Conservation (phyloP, 139 green algal genomes). For the Volvox reticuliferus region DNA sequence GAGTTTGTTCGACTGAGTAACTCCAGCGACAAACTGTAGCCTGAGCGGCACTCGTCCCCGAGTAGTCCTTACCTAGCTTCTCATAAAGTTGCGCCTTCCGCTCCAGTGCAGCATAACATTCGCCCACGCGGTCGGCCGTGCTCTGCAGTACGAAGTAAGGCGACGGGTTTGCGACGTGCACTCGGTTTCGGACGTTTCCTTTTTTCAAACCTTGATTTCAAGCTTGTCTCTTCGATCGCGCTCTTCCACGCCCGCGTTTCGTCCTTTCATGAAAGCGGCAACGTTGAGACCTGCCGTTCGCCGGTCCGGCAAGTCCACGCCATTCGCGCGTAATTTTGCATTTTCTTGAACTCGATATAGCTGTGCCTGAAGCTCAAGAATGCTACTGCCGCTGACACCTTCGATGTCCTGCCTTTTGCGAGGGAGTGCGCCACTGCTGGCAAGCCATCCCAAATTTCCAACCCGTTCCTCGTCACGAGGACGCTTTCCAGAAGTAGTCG, state of each 20-base stretch:
- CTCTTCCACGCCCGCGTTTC: constrained; percentile 80
- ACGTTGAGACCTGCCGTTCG: constrained; percentile 35
- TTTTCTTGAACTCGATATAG: constrained; percentile 65
- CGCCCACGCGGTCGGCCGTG: constrained; percentile 35
- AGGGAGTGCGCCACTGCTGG: constrained; percentile 73
- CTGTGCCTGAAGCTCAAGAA: constrained; percentile 85
- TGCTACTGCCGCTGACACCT: constrained; percentile 71
- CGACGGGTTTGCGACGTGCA: neutral
- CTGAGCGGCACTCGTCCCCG: neutral
- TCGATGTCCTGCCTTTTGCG: constrained; percentile 80
- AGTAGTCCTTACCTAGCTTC: constrained; percentile 58
- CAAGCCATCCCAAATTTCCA: constrained; percentile 81
- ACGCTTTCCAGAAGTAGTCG: neutral
- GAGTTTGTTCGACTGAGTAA: no score
- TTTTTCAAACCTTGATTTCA: constrained; percentile 68
- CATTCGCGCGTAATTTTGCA: neutral
- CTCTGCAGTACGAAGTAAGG: neutral
- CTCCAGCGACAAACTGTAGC: no score
- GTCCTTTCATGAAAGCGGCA: constrained; percentile 50
- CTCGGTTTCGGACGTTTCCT: neutral
- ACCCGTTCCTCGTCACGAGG: constrained; percentile 1
- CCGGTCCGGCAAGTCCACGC: constrained; percentile 8
- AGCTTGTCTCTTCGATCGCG: constrained; percentile 71
- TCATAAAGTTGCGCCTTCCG: constrained; percentile 89
- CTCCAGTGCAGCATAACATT: constrained; percentile 79